Evolutionary conservation across 768 basidiomycete species (phyloP).

Genomic region (Calocera viscosa): DNA sequence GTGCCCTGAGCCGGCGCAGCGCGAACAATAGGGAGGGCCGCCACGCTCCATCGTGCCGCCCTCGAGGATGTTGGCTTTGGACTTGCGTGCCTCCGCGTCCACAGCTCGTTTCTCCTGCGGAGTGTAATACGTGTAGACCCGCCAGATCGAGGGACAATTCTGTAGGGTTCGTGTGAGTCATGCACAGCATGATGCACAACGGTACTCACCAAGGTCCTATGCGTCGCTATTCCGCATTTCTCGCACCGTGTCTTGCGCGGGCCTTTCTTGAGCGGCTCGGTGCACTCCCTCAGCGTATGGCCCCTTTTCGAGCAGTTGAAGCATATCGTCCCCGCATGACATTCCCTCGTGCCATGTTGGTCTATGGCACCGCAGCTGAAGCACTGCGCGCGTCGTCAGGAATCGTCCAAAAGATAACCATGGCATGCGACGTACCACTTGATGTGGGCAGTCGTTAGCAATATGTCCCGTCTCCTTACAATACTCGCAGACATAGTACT

Average conservation of each 20-base stretch:
- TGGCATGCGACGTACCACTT: neutral
- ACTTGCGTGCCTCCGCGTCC: neutral
- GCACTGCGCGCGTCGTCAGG: neutral
- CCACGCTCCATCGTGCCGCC: neutral
- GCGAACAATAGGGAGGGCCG: neutral
- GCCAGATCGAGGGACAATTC: neutral
- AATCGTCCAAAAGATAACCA: neutral
- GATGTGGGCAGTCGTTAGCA: neutral
- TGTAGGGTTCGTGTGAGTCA: neutral
- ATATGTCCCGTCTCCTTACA: neutral
- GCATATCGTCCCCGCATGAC: neutral
- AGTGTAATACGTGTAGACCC: neutral
- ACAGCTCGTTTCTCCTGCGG: neutral
- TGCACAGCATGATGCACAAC: neutral
- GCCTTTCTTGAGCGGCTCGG: neutral
- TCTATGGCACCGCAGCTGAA: neutral
- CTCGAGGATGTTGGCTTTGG: neutral
- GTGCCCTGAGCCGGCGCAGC: neutral
- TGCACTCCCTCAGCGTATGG: neutral
- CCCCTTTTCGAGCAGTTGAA: slow-evolving; percentile 4
- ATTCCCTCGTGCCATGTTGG: neutral
- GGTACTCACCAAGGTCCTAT: neutral
- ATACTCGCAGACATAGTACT: neutral
- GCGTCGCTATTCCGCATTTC: neutral
- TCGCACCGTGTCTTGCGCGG: neutral